Percentiles rank a stretch among this genome's conserved stretches.
These are phyloP conservation scores for Datura wrightii DNA, from an alignment of 257 asterid species.

Conservation along the genomic window DNA sequence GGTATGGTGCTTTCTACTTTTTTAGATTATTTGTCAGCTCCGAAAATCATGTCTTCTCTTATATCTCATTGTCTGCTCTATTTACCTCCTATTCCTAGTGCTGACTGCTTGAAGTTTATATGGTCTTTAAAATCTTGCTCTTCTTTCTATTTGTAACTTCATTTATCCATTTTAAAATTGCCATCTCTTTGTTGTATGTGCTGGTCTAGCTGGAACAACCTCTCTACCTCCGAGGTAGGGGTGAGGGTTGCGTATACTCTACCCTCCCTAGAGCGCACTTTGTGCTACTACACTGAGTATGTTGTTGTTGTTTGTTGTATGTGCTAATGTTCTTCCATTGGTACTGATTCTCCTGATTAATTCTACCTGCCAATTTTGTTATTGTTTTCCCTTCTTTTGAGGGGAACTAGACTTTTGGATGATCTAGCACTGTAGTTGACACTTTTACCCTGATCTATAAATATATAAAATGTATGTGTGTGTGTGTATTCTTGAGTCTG, in stretches of 20 bases:
- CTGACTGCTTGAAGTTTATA: background rate
- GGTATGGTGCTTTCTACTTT: constrained; percentile 50
- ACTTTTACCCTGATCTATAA: background rate
- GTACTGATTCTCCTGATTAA: constrained; percentile 21
- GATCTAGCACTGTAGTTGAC: background rate
- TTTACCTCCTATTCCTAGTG: background rate
- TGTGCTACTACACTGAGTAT: too few relatives aligned
- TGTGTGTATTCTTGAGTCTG: background rate
- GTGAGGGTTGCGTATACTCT: too few relatives aligned
- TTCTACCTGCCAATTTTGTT: background rate
- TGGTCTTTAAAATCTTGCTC: background rate
- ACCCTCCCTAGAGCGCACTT: too few relatives aligned
- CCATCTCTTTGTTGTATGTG: background rate
- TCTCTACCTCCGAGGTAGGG: too few relatives aligned
- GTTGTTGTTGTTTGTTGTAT: background rate
- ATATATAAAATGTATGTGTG: background rate
- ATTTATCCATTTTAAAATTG: background rate
- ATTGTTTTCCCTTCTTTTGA: background rate
- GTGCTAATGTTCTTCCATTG: background rate
- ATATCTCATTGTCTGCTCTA: background rate
- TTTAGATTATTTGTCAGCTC: constrained; percentile 15
- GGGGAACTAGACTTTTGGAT: background rate
- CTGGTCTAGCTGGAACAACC: too few relatives aligned
- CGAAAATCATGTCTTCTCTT: background rate
- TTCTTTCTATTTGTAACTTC: constrained; percentile 21